phyloP scores from a whole-genome alignment of 352 stramenopile genomes.

The Globisporangium iwayamae region DNA sequence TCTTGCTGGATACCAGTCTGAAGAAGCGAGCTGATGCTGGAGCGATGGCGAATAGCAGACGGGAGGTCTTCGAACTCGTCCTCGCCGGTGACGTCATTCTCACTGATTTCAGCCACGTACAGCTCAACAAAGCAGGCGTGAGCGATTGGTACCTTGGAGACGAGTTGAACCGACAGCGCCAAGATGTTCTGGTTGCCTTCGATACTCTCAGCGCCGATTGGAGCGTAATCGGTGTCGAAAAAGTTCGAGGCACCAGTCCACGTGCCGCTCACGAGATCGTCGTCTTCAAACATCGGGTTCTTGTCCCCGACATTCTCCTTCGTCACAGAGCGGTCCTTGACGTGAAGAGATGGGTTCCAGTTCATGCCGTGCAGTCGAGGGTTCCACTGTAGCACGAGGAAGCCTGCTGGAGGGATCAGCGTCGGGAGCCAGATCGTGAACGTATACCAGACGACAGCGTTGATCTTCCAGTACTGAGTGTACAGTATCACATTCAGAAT shows the following conservation, averaged over 20 bases:
- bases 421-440: slow-evolving; percentile 80
- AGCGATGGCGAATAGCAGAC: slow-evolving; percentile 40
- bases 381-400: slow-evolving; percentile 85
- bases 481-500: slow-evolving; percentile 70
- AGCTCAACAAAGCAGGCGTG: slow-evolving; percentile 79
- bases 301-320: slow-evolving; percentile 43
- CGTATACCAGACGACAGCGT: slow-evolving; percentile 75
- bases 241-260: slow-evolving; percentile 74
- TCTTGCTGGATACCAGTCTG: slow-evolving; percentile 69
- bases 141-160: slow-evolving; percentile 51
- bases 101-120: slow-evolving; percentile 57
- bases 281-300: slow-evolving; percentile 23
- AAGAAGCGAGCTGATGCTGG: slow-evolving; percentile 72
- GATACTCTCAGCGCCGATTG: slow-evolving; percentile 52
- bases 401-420: slow-evolving; percentile 66
- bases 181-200: slow-evolving; percentile 70
- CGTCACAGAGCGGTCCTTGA: slow-evolving; percentile 37
- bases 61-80: slow-evolving; percentile 54
- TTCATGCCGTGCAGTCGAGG: slow-evolving; percentile 69
- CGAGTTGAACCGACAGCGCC: slow-evolving; percentile 67
- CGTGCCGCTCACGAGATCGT: slow-evolving; percentile 38
- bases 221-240: slow-evolving; percentile 68
- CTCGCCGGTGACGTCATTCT: slow-evolving; percentile 50
- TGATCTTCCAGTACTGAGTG: slow-evolving; percentile 55
- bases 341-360: slow-evolving; percentile 53